Evolutionary conservation across 2,329 filamentous ascomycete genomes (phyloP), one percentile per base, ranked within the genome.

Genomic region (Cladosporium sp.): DNA sequence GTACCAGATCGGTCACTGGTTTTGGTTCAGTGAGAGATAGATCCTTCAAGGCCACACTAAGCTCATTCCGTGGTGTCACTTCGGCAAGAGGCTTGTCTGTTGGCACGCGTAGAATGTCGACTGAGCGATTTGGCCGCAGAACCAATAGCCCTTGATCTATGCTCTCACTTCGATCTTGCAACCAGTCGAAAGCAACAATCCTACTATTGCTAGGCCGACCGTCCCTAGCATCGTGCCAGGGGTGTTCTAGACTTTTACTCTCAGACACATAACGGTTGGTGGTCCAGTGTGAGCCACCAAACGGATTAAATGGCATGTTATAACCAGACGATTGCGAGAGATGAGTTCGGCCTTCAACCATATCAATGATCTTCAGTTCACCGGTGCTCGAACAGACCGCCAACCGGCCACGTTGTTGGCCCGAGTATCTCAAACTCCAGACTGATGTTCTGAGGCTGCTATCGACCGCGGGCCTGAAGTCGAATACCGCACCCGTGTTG

Each of bases 361-460:
- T 63, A 36, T 66, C 63, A 30, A 65, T 50, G 13, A 64, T 57
- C 56, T 78, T 82, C 57, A 84, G 70, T 53, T 83, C 76, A 11
- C 81, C 81, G 2, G 71, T 76, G 58, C 74, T 83, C 0, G 80
- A 77, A 36, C 83, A 71, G 11, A 81, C 74, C 7, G 78, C 80
- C 33, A 84, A 72, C 18, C 73, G 77, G 11, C 79, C 79, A 50
- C 77, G 70, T 60, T 76, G 78, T 6, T 74, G 76, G 18, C 77
- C 78, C 3, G 78, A 82, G 58, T 81, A 84, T 7, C 80, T 74
- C 49, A 84, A 62, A 61, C 78, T 83, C 80, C 80, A 83, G 38
- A 84, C 80, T 2, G 73, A 73, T 9, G 77, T 71, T 16, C 72
- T 71, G 0, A 72, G 63, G 27, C 64, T 66, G 40, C 70, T 72